Base-by-base conservation (phyloP, 371 early-diverging fungal species). In the Syncephalastrum sp. region DNA sequence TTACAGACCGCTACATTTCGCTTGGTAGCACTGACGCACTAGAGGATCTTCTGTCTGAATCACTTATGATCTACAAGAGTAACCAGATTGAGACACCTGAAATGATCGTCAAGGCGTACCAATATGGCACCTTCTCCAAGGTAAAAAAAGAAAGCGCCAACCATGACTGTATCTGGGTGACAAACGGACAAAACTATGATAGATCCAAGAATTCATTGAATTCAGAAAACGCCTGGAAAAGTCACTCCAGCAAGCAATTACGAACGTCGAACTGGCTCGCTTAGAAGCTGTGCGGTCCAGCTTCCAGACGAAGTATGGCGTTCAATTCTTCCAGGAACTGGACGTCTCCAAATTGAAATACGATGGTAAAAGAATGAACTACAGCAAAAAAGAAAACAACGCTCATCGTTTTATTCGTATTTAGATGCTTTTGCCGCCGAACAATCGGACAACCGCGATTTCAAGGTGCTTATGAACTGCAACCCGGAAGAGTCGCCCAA, bases 41-140 rank as follows among this genome's bases (percentile, higher is more conserved):
- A 1, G 74, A 84, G 27, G 69, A 77, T n/a, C 51, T 77, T 0
- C 69, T 87, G 45, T 67, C 76, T 47, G 78, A 80, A 10, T 71
- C 84, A 0, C 60, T 87, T 25, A 67, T 74, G 21, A 92, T 96
- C 54, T 94, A 96, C 58, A 79, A 79, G 50, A 83, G 86, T 60
- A 91, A 92, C 50, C 82, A 87, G 21, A 71, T 81, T 3, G 91
- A 86, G 85, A 90, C 94, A 1, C 93, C 94, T 1, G 92, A 90
- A 58, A 92, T 93, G 88, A 69, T 94, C 29, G 83, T 90, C 17
- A 83, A 90, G 43, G 94, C 93, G 2, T 94, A 89, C 69, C 84
- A 91, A 56, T 87, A 86, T 60, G 88, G 83, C 2, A 91, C 94
- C 2, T 95, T 87, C 69, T 92, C 93, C 24, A 94, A 96, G 83